A percentile compares a stretch with the other conserved stretches of the same genome.
Evolutionary conservation across 2,329 filamentous ascomycete genomes (phyloP).

Genomic region (Chrysoporthe deuterocubensis): DNA sequence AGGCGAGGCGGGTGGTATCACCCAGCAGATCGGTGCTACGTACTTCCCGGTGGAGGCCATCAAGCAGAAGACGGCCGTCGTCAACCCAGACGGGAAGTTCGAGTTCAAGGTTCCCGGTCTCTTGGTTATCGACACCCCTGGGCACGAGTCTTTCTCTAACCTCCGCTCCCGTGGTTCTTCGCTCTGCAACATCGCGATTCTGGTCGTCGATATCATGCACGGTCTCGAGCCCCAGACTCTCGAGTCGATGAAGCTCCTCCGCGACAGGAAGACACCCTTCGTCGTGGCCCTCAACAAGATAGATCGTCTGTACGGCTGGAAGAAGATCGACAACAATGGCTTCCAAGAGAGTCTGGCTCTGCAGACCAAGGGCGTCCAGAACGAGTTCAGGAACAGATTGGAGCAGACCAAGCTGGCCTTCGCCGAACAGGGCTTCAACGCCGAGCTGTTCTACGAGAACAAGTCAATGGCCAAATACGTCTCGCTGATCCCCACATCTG

Average conservation of each 20-base stretch:
- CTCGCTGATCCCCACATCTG: slow-evolving; percentile 95
- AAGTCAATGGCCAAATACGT: slow-evolving; percentile 94
- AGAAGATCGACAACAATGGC: slow-evolving; percentile 97
- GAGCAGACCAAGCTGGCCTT: slow-evolving; percentile 93
- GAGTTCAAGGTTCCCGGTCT: slow-evolving; percentile 98
- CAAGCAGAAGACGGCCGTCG: slow-evolving; percentile 86
- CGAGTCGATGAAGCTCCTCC: slow-evolving; percentile 93
- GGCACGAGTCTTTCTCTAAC: slow-evolving; percentile 99
- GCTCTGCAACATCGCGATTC: slow-evolving; percentile 97
- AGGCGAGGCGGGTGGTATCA: slow-evolving; percentile 98
- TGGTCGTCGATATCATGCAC: slow-evolving; percentile 99
- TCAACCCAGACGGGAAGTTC: slow-evolving; percentile 88
- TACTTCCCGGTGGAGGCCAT: slow-evolving; percentile 98
- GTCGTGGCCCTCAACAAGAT: slow-evolving; percentile 99
- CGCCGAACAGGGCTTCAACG: slow-evolving; percentile 96
- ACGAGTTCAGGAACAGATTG: slow-evolving; percentile 90
- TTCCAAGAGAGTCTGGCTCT: slow-evolving; percentile 90
- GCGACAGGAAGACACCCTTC: slow-evolving; percentile 94
- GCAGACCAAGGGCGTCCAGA: slow-evolving; percentile 91
- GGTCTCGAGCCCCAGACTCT: slow-evolving; percentile 95
- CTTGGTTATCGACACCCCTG: slow-evolving; percentile 95
- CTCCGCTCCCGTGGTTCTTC: slow-evolving; percentile 95
- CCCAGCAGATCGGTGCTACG: slow-evolving; percentile 98
- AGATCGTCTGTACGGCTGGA: slow-evolving; percentile 98
- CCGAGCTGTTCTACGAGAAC: slow-evolving; percentile 96